Percentiles rank a stretch among this genome's conserved stretches.
Conservation (phyloP, 306 rosid species). For the Erythrophleum fordii region DNA sequence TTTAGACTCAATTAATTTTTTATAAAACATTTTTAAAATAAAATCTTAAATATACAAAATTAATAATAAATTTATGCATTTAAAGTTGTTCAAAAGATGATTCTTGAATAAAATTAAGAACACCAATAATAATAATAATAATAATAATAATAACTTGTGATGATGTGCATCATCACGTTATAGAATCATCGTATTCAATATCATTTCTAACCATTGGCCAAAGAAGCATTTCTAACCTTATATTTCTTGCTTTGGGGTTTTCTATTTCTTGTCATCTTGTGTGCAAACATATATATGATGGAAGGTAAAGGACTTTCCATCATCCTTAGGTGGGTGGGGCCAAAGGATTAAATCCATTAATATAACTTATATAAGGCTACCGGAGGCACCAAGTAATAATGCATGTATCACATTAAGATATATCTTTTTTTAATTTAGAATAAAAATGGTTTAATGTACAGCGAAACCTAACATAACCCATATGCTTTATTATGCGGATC, state of each 20-base stretch:
- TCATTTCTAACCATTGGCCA: not conserved
- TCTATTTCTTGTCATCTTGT: slow-evolving; percentile 14
- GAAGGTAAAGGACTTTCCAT: slow-evolving; percentile 34
- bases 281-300: slow-evolving; percentile 17
- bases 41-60: not conserved
- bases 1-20: not conserved
- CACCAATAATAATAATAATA: not conserved
- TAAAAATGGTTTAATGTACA: slow-evolving; percentile 1
- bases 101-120: not conserved
- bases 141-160: not conserved
- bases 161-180: not conserved
- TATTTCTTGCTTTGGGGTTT: not conserved
- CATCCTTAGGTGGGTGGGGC: slow-evolving; percentile 34
- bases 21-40: not conserved
- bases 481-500: slow-evolving; percentile 60
- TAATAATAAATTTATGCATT: not conserved
- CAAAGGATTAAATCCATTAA: slow-evolving; percentile 8
- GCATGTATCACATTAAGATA: slow-evolving; percentile 30
- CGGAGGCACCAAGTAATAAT: slow-evolving; percentile 35
- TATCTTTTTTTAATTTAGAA: slow-evolving; percentile 24
- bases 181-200: not conserved
- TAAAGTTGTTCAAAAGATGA: not conserved
- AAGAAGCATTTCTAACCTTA: not conserved
- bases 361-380: slow-evolving; percentile 17
- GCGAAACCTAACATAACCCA: slow-evolving; percentile 41